Evolutionary conservation across 2,329 filamentous ascomycete genomes (phyloP), one percentile per base, ranked within the genome.

Genomic region (Fusarium ramigenum): DNA sequence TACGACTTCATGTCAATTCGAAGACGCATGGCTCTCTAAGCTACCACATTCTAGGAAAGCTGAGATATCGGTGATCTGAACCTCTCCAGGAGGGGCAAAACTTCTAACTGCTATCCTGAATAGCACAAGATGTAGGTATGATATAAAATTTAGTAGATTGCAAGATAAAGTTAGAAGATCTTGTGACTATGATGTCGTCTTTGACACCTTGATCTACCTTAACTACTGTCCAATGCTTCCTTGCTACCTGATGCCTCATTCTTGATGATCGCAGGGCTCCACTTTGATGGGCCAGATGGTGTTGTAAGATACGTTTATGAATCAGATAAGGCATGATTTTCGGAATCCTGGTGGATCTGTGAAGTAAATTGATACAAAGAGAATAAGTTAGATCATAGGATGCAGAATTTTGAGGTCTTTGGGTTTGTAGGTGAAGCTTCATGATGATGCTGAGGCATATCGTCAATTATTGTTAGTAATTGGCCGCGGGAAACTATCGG

Each of bases 401-500:
- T 18, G 25, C 5, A 14, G 19, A 14, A 18, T 30, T 21, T n/a
- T 9, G 50, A 28, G 9, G 15, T 11, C n/a, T 36, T 11, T 1
- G 30, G 1, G 9, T 5, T 7, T 18, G 15, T 19, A 30, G 15
- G 12, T 53, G 16, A 40, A 40, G 21, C 32, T 42, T n/a, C 30
- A 32, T 16, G 42, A 28, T 19, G 8, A 36, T 50, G 14, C 39
- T 59, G 42, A 37, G 56, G 42, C 25, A 50, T 23, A 42, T 37
- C 32, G 32, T 19, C 25, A 39, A 7, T 37, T 50, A 15, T 18
- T 50, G 18, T 67, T 67, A 39, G 60, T 39, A 46, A 46, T 62
- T 44, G 39, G 21, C 66, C 66, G 39, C 66, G 46, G 50, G 18
- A 30, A 68, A 68, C 36, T 42, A 47, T 36, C 52, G 52, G 66